Conservation (phyloP, 2,329 filamentous ascomycete genomes). For the Ciborinia camelliae region DNA sequence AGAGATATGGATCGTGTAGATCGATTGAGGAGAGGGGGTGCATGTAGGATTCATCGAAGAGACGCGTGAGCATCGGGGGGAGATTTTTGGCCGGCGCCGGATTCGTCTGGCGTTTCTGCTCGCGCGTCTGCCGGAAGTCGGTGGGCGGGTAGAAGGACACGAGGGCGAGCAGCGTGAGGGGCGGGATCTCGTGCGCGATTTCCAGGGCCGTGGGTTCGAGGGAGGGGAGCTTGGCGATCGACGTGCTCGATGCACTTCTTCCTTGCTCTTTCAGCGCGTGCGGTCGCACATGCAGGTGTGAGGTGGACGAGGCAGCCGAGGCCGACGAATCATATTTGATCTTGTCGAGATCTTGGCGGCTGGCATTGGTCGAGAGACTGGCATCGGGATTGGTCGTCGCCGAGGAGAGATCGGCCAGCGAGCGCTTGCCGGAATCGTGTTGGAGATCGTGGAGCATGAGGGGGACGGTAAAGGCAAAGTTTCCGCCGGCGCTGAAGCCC, state of each 20-base stretch:
- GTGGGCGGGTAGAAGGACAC: slow-evolving; percentile 60
- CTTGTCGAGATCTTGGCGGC: neutral
- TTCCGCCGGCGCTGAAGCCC: slow-evolving; percentile 55
- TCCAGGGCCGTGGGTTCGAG: slow-evolving; percentile 37
- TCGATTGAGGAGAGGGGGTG: slow-evolving; percentile 44
- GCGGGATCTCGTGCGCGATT: slow-evolving; percentile 37
- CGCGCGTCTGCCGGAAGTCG: slow-evolving; percentile 57
- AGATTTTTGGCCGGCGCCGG: slow-evolving; percentile 55
- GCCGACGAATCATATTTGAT: neutral
- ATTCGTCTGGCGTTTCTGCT: slow-evolving; percentile 53
- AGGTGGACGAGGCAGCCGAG: neutral
- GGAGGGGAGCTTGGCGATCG: slow-evolving; percentile 32
- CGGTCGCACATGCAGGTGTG: slow-evolving; percentile 6
- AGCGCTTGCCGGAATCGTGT: slow-evolving; percentile 40
- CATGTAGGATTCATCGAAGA: slow-evolving; percentile 62
- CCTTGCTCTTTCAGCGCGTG: neutral
- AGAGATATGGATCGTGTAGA: slow-evolving; percentile 53
- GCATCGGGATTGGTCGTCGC: neutral
- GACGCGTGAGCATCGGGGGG: slow-evolving; percentile 54
- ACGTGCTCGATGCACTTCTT: slow-evolving; percentile 22
- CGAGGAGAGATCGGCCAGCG: slow-evolving; percentile 26
- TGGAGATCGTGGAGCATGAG: slow-evolving; percentile 45
- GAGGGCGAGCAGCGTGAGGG: slow-evolving; percentile 50
- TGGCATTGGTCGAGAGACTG: neutral
- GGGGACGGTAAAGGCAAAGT: slow-evolving; percentile 42